Base-by-base conservation (phyloP, 2,329 filamentous ascomycete genomes). In the Chrysoporthe deuterocubensis region DNA sequence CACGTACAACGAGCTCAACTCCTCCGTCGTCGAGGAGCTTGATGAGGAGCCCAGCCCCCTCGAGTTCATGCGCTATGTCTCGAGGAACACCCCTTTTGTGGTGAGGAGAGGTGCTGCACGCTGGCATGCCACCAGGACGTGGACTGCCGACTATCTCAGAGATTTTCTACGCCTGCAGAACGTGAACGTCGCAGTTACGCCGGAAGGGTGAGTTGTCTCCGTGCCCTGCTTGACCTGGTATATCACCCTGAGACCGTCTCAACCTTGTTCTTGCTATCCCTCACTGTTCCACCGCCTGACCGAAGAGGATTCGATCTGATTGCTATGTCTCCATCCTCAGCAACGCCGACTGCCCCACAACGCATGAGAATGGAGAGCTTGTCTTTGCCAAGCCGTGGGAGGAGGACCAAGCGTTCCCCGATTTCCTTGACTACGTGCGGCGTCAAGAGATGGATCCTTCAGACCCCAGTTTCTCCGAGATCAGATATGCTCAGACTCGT, bases 141-240 rank as follows among this genome's bases (percentile, higher is more conserved):
- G 92, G 92, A 84, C 85, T 68, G 83, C 85, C 1, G 74, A 79
- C 0, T 91, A 89, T 73, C 81, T 96, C 4, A 81, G 81, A 42
- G 72, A 81, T 2, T 79, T 80, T 0, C 83, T 96, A 73, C 78
- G 78, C 6, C 83, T 83, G 3, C 82, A 86, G 64, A 78, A 77
- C 0, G 90, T 96, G 63, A 92, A 92, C 72, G 91, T 95, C 67
- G 92, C 92, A 32, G 85, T 93, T 44, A 96, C 92, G n/a, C 91
- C 92, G 1, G 76, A 81, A 57, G 92, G 92, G 86, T 90, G 80
- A 72, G 82, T 80, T 80, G 52, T 32, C 14, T 48, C 9, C 64
- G 18, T 40, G 34, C 46, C 18, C 52, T 59, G 42, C 42, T 60
- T 48, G 14, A 42, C 42, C 4, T 34, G 3, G 11, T 57, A 21